phyloP scores from a whole-genome alignment of 352 stramenopile genomes.

The Globisporangium uncinulatum region DNA sequence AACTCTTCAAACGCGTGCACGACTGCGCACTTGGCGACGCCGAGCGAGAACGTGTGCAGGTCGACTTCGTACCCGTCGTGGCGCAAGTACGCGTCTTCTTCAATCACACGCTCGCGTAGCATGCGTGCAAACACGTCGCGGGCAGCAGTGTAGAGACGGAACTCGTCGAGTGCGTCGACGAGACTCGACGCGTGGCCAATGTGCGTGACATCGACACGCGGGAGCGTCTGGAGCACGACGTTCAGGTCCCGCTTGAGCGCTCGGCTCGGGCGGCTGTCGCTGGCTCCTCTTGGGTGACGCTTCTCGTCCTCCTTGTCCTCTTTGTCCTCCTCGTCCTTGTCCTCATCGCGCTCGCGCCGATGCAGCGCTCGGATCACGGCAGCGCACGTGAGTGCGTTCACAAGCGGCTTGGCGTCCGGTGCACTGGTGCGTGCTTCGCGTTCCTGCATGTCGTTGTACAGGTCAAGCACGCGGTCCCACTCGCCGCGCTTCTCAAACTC shows the following conservation, averaged over 20 bases:
- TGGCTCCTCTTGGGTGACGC: background rate
- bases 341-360: background rate
- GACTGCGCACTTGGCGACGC: conserved; percentile 65
- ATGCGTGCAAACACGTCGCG: conserved; percentile 44
- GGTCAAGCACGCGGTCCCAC: conserved; percentile 35
- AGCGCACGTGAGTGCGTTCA: conserved; percentile 48
- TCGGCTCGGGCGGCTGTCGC: background rate
- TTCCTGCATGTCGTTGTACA: conserved; percentile 59
- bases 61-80: conserved; percentile 65
- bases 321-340: conserved; percentile 7
- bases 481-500: conserved; percentile 41
- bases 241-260: conserved; percentile 31
- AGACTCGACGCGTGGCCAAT: conserved; percentile 49
- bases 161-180: conserved; percentile 53
- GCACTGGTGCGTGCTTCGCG: conserved; percentile 16
- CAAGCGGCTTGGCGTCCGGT: conserved; percentile 14
- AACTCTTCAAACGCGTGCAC: conserved; percentile 56
- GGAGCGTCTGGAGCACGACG: conserved; percentile 43
- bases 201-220: conserved; percentile 28
- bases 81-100: conserved; percentile 32
- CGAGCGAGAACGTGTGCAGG: conserved; percentile 60
- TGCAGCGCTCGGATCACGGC: conserved; percentile 45
- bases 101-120: conserved; percentile 33
- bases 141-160: conserved; percentile 38
- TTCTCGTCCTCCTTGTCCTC: conserved; percentile 1